Conservation (phyloP, 352 stramenopile species). For the Phytophthora ohioensis region DNA sequence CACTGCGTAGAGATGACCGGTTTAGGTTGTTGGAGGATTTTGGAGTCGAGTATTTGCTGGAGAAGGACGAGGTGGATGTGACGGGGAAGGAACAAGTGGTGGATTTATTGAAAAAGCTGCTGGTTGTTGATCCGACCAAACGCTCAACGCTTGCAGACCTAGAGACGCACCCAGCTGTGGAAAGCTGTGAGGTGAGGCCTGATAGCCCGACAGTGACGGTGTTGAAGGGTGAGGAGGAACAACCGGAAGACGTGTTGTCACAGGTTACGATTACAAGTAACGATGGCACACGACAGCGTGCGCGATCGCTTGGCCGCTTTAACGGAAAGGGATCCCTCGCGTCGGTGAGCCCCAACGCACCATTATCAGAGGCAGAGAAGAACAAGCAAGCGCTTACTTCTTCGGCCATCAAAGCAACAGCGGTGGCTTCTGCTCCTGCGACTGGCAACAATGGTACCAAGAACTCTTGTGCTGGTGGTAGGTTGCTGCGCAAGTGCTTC, state of each 20-base stretch:
- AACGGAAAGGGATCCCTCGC: slow-evolving; percentile 33
- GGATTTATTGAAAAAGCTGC: slow-evolving; percentile 62
- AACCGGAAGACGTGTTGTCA: slow-evolving; percentile 8
- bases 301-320: slow-evolving; percentile 36
- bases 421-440: slow-evolving; percentile 14
- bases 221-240: slow-evolving; percentile 1
- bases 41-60: slow-evolving; percentile 72
- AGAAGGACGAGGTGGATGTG: slow-evolving; percentile 70
- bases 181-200: slow-evolving; percentile 13
- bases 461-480: slow-evolving; percentile 24
- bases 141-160: slow-evolving; percentile 55
- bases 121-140: slow-evolving; percentile 57
- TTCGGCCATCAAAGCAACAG: slow-evolving; percentile 26
- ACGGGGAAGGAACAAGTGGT: slow-evolving; percentile 46
- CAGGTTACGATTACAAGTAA: slow-evolving; percentile 8
- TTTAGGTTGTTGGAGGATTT: slow-evolving; percentile 67
- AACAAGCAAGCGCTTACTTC: slow-evolving; percentile 35
- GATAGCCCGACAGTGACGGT: slow-evolving; percentile 3
- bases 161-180: slow-evolving; percentile 46
- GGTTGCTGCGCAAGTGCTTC: slow-evolving; percentile 43
- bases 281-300: slow-evolving; percentile 26
- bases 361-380: slow-evolving; percentile 30
- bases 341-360: slow-evolving; percentile 31
- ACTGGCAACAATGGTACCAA: slow-evolving; percentile 24
- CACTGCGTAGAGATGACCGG: slow-evolving; percentile 60